Base-by-base conservation (phyloP, 176 grass and related monocot species). In the Ampelocalamus luodianensis region DNA sequence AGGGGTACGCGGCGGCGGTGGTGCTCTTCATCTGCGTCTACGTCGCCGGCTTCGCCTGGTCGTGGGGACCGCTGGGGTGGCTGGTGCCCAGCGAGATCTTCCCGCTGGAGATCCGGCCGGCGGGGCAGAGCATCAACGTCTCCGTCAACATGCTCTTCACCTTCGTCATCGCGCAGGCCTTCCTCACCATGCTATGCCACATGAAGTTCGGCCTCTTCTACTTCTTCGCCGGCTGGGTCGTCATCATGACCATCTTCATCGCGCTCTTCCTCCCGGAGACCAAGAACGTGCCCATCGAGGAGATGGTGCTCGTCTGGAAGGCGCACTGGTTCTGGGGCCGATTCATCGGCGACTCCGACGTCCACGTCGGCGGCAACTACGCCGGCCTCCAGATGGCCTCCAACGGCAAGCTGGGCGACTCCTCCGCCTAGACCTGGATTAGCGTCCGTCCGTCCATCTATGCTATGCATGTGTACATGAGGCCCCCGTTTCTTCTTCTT, bases 141-240 rank as follows among this genome's bases (percentile, higher is more conserved):
- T 87, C 95, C 1, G 93, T 98, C 2, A 98, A 98, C 93, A 98
- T 98, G 96, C 71, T 95, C 85, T 98, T 98, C 91, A 98, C 96
- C 80, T 98, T 98, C 89, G 66, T 58, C 85, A 93, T 98, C 67
- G 96, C 93, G 24, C 96, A 98, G 85, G 93, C 93, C 0, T 98
- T 98, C 85, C 87, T 95, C 73, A 49, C 91, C 82, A 95, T 98
- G 96, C 83, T 98, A 66, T 98, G 96, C 89, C 93, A 90, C 89
- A 63, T 98, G 83, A 98, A 98, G 87, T 98, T 95, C 51, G 93
- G 87, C 0, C 88, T 95, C 72, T 98, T 98, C 96, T 98, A 95
- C 93, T 98, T 98, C 87, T 98, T 98, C 79, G 96, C 63, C 38
- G 93, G 89, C 0, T 98, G 96, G 96, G 96, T 98, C 5, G 55